A percentile compares a stretch with the other conserved stretches of the same genome.
Evolutionary conservation across 768 basidiomycete species (phyloP).

Genomic region (Lactarius sp.): DNA sequence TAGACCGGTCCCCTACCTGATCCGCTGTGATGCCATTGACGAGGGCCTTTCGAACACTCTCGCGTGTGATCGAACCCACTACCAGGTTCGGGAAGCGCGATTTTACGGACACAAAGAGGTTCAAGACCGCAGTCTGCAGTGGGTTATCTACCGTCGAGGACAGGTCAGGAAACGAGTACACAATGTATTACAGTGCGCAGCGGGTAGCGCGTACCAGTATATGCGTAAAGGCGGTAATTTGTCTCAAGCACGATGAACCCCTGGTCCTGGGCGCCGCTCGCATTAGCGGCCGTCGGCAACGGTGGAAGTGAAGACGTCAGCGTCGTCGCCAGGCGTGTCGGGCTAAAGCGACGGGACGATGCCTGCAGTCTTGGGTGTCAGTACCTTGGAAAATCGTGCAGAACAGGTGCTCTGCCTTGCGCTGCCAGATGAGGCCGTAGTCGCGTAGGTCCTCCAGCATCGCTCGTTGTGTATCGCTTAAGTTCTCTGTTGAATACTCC

Average conservation of each 20-base stretch:
- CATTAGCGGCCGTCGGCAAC: slow-evolving; percentile 55
- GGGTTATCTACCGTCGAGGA: slow-evolving; percentile 66
- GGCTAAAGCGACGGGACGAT: slow-evolving; percentile 79
- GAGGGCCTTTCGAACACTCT: slow-evolving; percentile 92
- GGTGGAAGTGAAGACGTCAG: slow-evolving; percentile 87
- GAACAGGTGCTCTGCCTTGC: slow-evolving; percentile 44
- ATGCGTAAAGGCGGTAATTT: slow-evolving; percentile 97
- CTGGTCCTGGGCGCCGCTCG: slow-evolving; percentile 58
- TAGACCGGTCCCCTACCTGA: slow-evolving; percentile 57
- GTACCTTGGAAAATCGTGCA: not conserved
- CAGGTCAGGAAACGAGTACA: slow-evolving; percentile 8
- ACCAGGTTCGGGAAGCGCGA: slow-evolving; percentile 96
- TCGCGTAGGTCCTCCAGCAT: slow-evolving; percentile 91
- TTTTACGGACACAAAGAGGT: slow-evolving; percentile 87
- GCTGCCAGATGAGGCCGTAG: slow-evolving; percentile 91
- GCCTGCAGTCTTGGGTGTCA: slow-evolving; percentile 39
- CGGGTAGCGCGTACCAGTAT: slow-evolving; percentile 64
- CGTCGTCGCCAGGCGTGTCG: slow-evolving; percentile 91
- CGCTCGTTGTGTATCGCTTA: slow-evolving; percentile 74
- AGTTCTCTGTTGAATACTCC: slow-evolving; percentile 85
- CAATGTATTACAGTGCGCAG: not conserved
- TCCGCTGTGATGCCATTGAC: slow-evolving; percentile 94
- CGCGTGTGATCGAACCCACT: slow-evolving; percentile 92
- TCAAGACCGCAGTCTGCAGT: slow-evolving; percentile 91
- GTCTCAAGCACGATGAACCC: slow-evolving; percentile 97